Conservation (phyloP, 1,139 yeast genomes). For the Candida glucosophila region DNA sequence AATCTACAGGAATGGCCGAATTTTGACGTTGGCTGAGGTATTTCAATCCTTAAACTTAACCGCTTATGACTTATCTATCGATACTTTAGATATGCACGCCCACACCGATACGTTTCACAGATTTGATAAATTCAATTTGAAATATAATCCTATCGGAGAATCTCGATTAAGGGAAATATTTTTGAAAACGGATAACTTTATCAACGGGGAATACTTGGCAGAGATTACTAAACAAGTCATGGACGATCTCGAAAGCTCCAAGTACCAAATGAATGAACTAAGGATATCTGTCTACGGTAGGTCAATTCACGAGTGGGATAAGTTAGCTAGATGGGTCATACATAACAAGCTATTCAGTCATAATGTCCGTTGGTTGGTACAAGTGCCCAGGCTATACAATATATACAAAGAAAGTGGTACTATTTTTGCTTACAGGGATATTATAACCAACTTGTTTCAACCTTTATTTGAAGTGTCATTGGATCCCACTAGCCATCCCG, state of each 20-base stretch:
- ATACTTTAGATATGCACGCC: slow-evolving; percentile 98
- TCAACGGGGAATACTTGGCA: slow-evolving; percentile 82
- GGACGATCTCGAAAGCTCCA: slow-evolving; percentile 86
- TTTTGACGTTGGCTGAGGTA: slow-evolving; percentile 79
- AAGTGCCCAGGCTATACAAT: slow-evolving; percentile 89
- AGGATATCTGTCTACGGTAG: slow-evolving; percentile 93
- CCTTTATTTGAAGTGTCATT: slow-evolving; percentile 91
- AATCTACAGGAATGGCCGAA: slow-evolving; percentile 85
- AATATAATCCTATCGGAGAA: slow-evolving; percentile 97
- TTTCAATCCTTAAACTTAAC: slow-evolving; percentile 84
- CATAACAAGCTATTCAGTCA: slow-evolving; percentile 88
- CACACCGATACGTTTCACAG: slow-evolving; percentile 97
- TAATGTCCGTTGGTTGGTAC: slow-evolving; percentile 95
- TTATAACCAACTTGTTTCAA: slow-evolving; percentile 67
- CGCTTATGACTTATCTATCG: slow-evolving; percentile 92
- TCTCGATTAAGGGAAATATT: slow-evolving; percentile 93
- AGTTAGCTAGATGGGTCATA: slow-evolving; percentile 87
- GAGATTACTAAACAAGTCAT: slow-evolving; percentile 90
- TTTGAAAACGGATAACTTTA: slow-evolving; percentile 88
- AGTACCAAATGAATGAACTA: slow-evolving; percentile 95
- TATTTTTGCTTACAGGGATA: slow-evolving; percentile 65
- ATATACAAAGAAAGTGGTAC: slow-evolving; percentile 72
- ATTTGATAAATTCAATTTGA: slow-evolving; percentile 93
- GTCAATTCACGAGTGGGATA: slow-evolving; percentile 87
- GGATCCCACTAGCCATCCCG: slow-evolving; percentile 81